Percentiles rank a stretch among this genome's conserved stretches.
Evolutionary conservation across 805 yeast genomes (phyloP).

Genomic region (Candida insectorum): DNA sequence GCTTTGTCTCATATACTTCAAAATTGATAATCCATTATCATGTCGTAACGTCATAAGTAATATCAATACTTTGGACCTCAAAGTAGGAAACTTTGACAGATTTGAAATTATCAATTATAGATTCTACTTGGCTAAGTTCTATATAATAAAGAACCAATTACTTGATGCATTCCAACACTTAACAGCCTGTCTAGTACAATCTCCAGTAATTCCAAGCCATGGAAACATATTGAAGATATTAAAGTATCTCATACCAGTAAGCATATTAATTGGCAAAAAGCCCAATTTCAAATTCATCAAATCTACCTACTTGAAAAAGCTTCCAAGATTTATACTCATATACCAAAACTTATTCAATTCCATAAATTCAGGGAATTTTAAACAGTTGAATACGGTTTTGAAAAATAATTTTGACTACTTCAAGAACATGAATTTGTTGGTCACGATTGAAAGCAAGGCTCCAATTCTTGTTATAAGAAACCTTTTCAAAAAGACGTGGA

Average conservation of each 20-base stretch:
- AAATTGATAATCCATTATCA: conserved; percentile 51
- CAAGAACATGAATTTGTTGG: conserved; percentile 31
- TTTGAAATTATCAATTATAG: conserved; percentile 51
- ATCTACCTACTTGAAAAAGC: conserved; percentile 9
- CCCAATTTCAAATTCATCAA: conserved; percentile 34
- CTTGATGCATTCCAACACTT: conserved; percentile 49
- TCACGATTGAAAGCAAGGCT: conserved; percentile 45
- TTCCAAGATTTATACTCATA: conserved; percentile 18
- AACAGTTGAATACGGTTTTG: conserved; percentile 27
- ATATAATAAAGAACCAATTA: conserved; percentile 50
- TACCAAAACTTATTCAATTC: conserved; percentile 37
- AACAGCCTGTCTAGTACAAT: conserved; percentile 47
- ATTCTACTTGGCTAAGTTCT: conserved; percentile 52
- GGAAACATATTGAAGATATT: conserved; percentile 42
- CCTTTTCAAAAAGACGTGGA: conserved; percentile 33
- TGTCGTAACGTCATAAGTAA: conserved; percentile 63
- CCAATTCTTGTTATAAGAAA: conserved; percentile 47
- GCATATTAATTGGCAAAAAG: conserved; percentile 51
- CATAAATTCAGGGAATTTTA: conserved; percentile 43
- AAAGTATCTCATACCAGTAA: conserved; percentile 48
- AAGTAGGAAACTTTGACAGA: conserved; percentile 35
- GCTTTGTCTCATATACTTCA: conserved; percentile 56
- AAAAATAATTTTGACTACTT: conserved; percentile 32
- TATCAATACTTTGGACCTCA: conserved; percentile 50
- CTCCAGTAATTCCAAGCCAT: conserved; percentile 26